These are phyloP conservation scores for Camellia sinensis DNA, from an alignment of 148 eudicot genomes.

Conservation along the genomic window DNA sequence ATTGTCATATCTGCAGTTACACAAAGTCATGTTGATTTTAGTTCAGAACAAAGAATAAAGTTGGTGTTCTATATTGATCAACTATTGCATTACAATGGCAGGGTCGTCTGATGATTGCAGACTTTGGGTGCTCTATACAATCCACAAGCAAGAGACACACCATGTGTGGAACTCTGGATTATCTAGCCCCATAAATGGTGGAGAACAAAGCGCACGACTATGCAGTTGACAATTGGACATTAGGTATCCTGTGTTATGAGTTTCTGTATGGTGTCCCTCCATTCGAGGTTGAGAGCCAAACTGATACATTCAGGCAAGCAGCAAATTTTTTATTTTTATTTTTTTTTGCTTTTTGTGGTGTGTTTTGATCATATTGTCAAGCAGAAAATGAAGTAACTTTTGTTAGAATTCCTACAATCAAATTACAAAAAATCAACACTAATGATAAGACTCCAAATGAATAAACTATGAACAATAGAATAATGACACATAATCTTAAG, in stretches of 20 bases:
- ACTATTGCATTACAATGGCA: constrained; percentile 11
- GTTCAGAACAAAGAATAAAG: not conserved
- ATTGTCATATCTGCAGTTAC: too few relatives aligned
- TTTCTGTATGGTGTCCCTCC: constrained; percentile 87
- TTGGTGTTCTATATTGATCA: not conserved
- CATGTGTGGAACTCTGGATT: constrained; percentile 89
- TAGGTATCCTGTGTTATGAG: constrained; percentile 84
- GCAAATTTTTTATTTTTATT: too few relatives aligned
- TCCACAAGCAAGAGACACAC: constrained; percentile 70
- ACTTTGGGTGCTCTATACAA: constrained; percentile 94
- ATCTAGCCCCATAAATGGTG: constrained; percentile 92
- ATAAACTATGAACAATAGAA: too few relatives aligned
- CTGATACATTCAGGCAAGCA: constrained; percentile 71
- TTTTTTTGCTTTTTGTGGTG: too few relatives aligned
- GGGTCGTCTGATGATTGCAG: constrained; percentile 90
- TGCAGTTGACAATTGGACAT: constrained; percentile 89
- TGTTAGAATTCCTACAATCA: too few relatives aligned
- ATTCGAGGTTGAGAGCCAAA: constrained; percentile 81
- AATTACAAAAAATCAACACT: too few relatives aligned
- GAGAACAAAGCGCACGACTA: constrained; percentile 84
- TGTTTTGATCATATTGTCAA: too few relatives aligned
- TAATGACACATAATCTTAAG: too few relatives aligned
- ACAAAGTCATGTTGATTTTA: too few relatives aligned
- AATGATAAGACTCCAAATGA: too few relatives aligned
- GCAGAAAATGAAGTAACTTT: too few relatives aligned